phyloP scores from a whole-genome alignment of 495 filamentous ascomycete genomes.

The Penicillium cataractarum region DNA sequence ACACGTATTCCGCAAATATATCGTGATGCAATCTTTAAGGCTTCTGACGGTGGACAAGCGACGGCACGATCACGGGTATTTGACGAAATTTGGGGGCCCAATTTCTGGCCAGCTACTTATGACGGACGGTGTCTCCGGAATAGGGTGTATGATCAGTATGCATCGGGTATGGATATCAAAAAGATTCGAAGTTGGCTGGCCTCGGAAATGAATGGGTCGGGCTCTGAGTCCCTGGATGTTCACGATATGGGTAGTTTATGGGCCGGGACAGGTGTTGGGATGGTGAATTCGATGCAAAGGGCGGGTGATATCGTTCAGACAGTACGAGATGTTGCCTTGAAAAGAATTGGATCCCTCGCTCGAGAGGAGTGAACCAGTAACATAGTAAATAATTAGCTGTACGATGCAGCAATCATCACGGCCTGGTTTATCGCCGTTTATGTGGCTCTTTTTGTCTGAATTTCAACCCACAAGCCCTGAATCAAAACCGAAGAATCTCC shows the following conservation, averaged over 20 bases:
- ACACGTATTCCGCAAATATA: conserved; percentile 60
- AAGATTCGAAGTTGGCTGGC: conserved; percentile 46
- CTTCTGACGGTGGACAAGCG: conserved; percentile 63
- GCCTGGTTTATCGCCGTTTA: not conserved
- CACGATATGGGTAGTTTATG: conserved; percentile 64
- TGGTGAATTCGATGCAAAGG: conserved; percentile 33
- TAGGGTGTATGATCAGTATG: conserved; percentile 56
- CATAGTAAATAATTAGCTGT: not conserved
- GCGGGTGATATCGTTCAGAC: conserved; percentile 37
- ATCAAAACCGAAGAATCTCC: not conserved
- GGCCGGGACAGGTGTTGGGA: conserved; percentile 52
- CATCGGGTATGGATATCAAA: conserved; percentile 54
- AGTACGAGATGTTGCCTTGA: conserved; percentile 11
- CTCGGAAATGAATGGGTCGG: conserved; percentile 10
- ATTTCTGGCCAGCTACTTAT: conserved; percentile 64
- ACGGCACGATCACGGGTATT: conserved; percentile 69
- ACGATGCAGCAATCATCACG: not conserved
- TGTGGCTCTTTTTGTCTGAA: not conserved
- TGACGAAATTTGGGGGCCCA: conserved; percentile 65
- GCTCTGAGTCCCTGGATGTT: conserved; percentile 24
- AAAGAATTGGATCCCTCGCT: not conserved
- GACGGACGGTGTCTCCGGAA: conserved; percentile 66
- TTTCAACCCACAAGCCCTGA: not conserved
- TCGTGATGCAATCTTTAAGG: conserved; percentile 57
- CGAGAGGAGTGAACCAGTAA: not conserved